A percentile compares a stretch with the other conserved stretches of the same genome.
phyloP scores from a whole-genome alignment of 345 rosid species.

The Citrus inodora region DNA sequence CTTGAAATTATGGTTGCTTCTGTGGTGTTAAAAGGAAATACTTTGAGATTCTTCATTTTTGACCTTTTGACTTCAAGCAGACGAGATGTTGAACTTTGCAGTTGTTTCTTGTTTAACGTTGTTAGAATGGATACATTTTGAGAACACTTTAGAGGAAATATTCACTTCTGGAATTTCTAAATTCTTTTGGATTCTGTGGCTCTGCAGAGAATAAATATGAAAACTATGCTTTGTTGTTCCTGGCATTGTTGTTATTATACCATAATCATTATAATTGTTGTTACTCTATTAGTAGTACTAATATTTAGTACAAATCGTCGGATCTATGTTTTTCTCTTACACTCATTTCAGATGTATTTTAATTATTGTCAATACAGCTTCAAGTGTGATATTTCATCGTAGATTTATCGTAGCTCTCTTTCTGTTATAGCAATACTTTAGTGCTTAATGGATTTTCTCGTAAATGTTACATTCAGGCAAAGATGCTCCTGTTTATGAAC shows the following conservation, averaged over 20 bases:
- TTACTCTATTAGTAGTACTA: neutral
- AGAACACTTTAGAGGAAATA: neutral
- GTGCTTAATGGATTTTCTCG: constrained; percentile 8
- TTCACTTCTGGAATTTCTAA: neutral
- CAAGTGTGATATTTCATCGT: neutral
- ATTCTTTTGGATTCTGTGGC: neutral
- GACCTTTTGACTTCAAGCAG: neutral
- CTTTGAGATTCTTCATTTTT: constrained; percentile 3
- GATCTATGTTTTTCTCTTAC: neutral
- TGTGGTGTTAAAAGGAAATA: neutral
- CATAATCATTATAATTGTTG: neutral
- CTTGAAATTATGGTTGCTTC: neutral
- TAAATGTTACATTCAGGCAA: constrained; percentile 42
- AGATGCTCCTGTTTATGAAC: constrained; percentile 52
- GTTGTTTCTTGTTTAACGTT: neutral
- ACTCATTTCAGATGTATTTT: neutral
- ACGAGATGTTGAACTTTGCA: neutral
- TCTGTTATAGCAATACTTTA: neutral
- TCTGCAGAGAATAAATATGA: neutral
- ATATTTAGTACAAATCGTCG: neutral
- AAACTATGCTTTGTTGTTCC: neutral
- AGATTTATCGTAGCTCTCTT: neutral
- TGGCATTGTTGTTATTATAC: neutral
- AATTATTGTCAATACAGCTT: neutral
- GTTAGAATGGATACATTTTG: neutral